Conservation (phyloP, 1,139 yeast genomes). For the Candida sp. region DNA sequence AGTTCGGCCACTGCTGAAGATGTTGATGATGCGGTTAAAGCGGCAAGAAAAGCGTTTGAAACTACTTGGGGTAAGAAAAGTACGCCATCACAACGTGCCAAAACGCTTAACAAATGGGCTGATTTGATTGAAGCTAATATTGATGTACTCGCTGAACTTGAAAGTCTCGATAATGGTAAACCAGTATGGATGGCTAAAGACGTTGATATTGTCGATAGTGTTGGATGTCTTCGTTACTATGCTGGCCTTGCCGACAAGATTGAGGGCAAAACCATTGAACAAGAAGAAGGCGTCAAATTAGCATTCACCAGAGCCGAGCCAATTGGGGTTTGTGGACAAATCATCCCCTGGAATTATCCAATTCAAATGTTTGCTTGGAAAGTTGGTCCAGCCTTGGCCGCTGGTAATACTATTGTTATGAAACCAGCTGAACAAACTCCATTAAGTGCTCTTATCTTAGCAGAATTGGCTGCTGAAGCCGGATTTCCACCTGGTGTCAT, state of each 20-base stretch:
- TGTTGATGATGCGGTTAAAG: slow-evolving; percentile 56
- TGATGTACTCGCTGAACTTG: slow-evolving; percentile 55
- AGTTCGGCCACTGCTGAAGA: slow-evolving; percentile 56
- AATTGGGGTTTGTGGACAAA: slow-evolving; percentile 82
- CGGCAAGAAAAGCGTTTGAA: slow-evolving; percentile 55
- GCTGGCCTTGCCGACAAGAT: slow-evolving; percentile 79
- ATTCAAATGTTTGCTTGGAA: slow-evolving; percentile 60
- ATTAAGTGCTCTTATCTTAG: slow-evolving; percentile 53
- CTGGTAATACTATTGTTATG: slow-evolving; percentile 62
- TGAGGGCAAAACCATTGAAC: slow-evolving; percentile 70
- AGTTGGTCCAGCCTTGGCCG: slow-evolving; percentile 63
- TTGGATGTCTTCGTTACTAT: slow-evolving; percentile 73
- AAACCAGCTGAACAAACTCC: slow-evolving; percentile 72
- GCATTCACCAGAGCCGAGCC: slow-evolving; percentile 73
- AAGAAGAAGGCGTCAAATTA: slow-evolving; percentile 53
- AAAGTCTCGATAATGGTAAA: slow-evolving; percentile 84
- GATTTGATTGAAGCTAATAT: slow-evolving; percentile 50
- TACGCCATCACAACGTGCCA: slow-evolving; percentile 43
- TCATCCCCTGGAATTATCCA: slow-evolving; percentile 68
- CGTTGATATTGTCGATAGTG: slow-evolving; percentile 64
- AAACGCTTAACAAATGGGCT: slow-evolving; percentile 49
- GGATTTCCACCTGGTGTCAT: slow-evolving; percentile 87
- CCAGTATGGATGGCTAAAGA: slow-evolving; percentile 42
- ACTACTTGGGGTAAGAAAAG: slow-evolving; percentile 21
- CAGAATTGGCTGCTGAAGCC: slow-evolving; percentile 61